Evolutionary conservation across 83 land plant species (phyloP), one percentile per base, ranked within the genome.

Genomic region (Isoetes engelmannii): DNA sequence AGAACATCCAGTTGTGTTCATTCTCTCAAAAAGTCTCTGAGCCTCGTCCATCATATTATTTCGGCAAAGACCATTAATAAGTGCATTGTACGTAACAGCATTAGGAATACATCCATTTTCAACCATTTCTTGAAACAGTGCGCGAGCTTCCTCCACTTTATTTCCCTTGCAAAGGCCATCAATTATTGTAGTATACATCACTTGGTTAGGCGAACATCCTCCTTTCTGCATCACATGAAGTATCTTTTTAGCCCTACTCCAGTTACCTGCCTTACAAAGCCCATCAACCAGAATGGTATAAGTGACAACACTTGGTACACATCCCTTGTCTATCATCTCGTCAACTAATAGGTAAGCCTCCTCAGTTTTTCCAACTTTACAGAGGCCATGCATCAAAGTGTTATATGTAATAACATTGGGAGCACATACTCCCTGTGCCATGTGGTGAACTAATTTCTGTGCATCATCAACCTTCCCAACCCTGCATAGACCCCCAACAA

Each of bases 321-420:
- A 58, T 48, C 69, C 76, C 58, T 67, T 76, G 44, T 62, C 74
- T 58, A 72, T 48, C 88, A 85, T 85, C 42, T 69, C 59, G 6
- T 43, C 63, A 28, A 75, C 64, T 70, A 69, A 80, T 41, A 15
- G 15, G 1, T 79, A 62, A 47, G 81, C 88, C 58, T 42, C 43
- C 17, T 77, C 63, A 19, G 72, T 65, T 48, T 65, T 77, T 13
- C 57, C 73, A 80, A 85, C 82, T 66, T 82, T 85, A 74, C 88
- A 82, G 47, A 85, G 83, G 55, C 88, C 88, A 69, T 57, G 46
- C 18, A 85, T 75, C 44, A 85, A 70, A 69, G 85, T 85, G 65
- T 68, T 77, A 59, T 70, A 83, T 50, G 85, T 15, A 47, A 82
- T 69, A 21, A 65, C 70, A 63, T 85, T 85, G 48, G 88, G 85